Base-by-base conservation (phyloP, 768 basidiomycete genomes). In the Mycena alexandri region DNA sequence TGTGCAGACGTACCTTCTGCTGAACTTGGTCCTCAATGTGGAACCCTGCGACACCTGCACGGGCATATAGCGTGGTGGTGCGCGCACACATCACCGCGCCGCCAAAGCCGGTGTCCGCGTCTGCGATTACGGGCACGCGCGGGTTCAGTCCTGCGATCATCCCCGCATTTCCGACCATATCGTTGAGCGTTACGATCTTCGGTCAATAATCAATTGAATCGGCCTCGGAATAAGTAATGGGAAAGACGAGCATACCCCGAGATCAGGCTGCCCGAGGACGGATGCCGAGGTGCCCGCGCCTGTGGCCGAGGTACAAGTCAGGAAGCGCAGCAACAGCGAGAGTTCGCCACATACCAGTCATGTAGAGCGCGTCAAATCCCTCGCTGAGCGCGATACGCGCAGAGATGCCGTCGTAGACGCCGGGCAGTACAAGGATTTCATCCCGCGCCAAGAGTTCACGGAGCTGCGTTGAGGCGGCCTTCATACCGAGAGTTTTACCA, bases 11-110 rank as follows among this genome's bases (percentile, higher is more conserved):
- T 8, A 70, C 69, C 65, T 70, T 71, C 65, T 71, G 69, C 52
- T 67, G 60, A 52, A 86, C 85, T 75, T 87, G 87, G 73, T 87
- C 86, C 76, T 88, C 87, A 41, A 88, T 86, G 74, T 87, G 86
- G 47, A 86, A 72, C 0, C 78, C 86, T 0, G 86, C 87, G 53
- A 87, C 82, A 5, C 86, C 87, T 0, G 83, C 82, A 38, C 81
- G 78, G 25, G 81, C 82, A 69, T 87, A 87, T 57, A 83, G 80
- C 9, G 79, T 81, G 25, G 87, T 80, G 3, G 87, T 87, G 46
- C 86, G 83, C 4, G 86, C 86, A 11, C 87, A 82, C 83, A 85
- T 87, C 1, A 82, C 80, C 25, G 86, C 85, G n/a, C 86, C 86
- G 51, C 86, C 85, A 67, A 86, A 86, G 14, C 86, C 86, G 29